Evolutionary conservation across 2,329 filamentous ascomycete species (phyloP).

Genomic region (Elsinoe arachidis): DNA sequence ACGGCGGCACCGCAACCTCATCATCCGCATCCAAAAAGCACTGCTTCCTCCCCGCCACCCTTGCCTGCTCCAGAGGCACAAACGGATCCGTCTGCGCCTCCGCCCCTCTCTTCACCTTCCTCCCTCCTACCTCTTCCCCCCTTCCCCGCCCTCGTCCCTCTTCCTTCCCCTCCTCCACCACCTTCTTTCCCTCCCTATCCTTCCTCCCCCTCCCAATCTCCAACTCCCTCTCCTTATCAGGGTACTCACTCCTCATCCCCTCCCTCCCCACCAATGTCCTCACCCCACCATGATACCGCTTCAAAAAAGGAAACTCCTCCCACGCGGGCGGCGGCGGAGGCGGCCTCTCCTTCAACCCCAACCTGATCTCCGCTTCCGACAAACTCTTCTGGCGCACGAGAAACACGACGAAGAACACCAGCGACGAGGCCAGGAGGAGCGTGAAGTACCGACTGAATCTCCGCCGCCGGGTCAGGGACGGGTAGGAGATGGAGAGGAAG

Average conservation of each 20-base stretch:
- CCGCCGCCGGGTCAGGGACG: constrained; percentile 33
- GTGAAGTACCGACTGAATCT: constrained; percentile 72
- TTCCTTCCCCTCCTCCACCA: background rate
- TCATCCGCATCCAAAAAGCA: constrained; percentile 69
- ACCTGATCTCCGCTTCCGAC: constrained; percentile 44
- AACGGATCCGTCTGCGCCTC: constrained; percentile 48
- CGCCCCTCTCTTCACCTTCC: constrained; percentile 27
- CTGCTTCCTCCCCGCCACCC: background rate
- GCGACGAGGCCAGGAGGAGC: constrained; percentile 56
- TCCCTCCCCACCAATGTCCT: constrained; percentile 56
- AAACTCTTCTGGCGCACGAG: constrained; percentile 47
- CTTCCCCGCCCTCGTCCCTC: constrained; percentile 24
- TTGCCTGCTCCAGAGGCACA: constrained; percentile 50
- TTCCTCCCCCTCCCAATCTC: constrained; percentile 27
- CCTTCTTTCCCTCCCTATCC: constrained; percentile 23
- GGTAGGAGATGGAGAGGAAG: constrained; percentile 25
- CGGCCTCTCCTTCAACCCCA: constrained; percentile 44
- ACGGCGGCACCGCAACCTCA: constrained; percentile 56
- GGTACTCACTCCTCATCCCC: constrained; percentile 74
- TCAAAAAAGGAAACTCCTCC: constrained; percentile 79
- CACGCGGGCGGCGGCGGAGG: constrained; percentile 62
- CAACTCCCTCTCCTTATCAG: constrained; percentile 45
- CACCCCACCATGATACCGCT: constrained; percentile 84
- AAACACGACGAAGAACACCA: constrained; percentile 68
- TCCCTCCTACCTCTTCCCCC: background rate